Conservation (phyloP, 169 alveolate genomes). For the Cryptosporidium viatorum region DNA sequence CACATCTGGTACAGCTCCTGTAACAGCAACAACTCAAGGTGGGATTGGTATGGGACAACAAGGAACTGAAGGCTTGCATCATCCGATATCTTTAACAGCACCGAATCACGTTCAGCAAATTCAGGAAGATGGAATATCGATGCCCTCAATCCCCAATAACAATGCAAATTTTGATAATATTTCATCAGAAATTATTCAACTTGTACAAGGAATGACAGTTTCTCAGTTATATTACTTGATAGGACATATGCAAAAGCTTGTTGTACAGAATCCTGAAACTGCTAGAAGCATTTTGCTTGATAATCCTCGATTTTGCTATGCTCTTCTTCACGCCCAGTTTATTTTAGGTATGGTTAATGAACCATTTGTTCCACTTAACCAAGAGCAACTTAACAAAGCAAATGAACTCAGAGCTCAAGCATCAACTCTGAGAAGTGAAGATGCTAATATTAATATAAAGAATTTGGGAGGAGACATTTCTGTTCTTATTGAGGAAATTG, state of each 20-base stretch:
- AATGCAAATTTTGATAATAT: background rate
- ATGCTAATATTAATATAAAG: constrained; percentile 2
- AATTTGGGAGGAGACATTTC: constrained; percentile 56
- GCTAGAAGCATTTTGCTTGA: constrained; percentile 74
- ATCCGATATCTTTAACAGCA: constrained; percentile 27
- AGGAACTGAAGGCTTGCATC: constrained; percentile 34
- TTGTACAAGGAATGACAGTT: constrained; percentile 57
- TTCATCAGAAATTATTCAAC: constrained; percentile 31
- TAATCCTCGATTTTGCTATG: constrained; percentile 77
- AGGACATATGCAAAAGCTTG: constrained; percentile 77
- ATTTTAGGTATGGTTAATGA: constrained; percentile 77
- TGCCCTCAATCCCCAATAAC: constrained; percentile 8
- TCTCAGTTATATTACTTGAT: constrained; percentile 78
- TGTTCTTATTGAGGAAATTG: constrained; percentile 47
- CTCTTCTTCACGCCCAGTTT: constrained; percentile 78
- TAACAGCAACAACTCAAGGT: constrained; percentile 13
- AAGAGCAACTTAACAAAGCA: constrained; percentile 64
- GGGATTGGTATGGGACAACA: constrained; percentile 29
- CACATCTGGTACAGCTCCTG: constrained; percentile 8
- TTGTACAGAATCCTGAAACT: constrained; percentile 60
- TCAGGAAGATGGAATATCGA: constrained; percentile 29
- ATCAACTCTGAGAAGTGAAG: constrained; percentile 2
- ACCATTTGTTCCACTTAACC: constrained; percentile 57
- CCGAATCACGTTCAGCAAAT: constrained; percentile 20
- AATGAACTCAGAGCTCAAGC: constrained; percentile 32